A percentile compares a stretch with the other conserved stretches of the same genome.
These are phyloP conservation scores for Saturnispora besseyi DNA, from an alignment of 805 yeast genomes.

Conservation along the genomic window DNA sequence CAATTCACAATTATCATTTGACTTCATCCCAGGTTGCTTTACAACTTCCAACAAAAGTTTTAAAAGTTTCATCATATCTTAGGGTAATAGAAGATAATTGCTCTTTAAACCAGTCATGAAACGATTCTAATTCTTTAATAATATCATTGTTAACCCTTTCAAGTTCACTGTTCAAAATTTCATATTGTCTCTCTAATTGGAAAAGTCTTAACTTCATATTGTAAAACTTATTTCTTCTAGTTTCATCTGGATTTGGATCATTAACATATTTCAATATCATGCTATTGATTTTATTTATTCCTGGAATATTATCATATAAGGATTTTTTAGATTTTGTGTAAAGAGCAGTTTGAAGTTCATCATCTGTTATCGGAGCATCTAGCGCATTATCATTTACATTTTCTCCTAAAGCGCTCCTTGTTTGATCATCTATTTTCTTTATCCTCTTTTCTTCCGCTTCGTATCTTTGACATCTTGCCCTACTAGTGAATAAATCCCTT, in stretches of 20 bases:
- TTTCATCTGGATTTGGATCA: conserved; percentile 29
- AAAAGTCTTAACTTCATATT: conserved; percentile 24
- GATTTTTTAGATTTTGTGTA: conserved; percentile 23
- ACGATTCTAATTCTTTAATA: conserved; percentile 19
- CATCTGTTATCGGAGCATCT: conserved; percentile 26
- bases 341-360: conserved; percentile 26
- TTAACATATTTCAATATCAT: conserved; percentile 27
- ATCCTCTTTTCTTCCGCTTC: conserved; percentile 26
- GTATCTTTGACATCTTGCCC: conserved; percentile 20
- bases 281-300: conserved; percentile 27
- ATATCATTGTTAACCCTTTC: conserved; percentile 19
- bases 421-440: conserved; percentile 25
- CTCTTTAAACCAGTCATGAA: conserved; percentile 27
- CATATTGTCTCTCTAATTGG: conserved; percentile 26
- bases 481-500: conserved; percentile 20
- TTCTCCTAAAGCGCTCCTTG: conserved; percentile 20
- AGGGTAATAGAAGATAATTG: conserved; percentile 17
- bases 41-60: conserved; percentile 18
- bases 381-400: conserved; percentile 6
- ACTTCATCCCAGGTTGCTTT: conserved; percentile 23
- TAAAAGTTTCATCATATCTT: conserved; percentile 19
- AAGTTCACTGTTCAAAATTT: conserved; percentile 21
- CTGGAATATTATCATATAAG: conserved; percentile 28
- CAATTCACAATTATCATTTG: not conserved
- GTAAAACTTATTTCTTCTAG: conserved; percentile 25